A percentile compares a stretch with the other conserved stretches of the same genome.
phyloP scores from a whole-genome alignment of 1,139 yeast genomes.

The Saccharomyces hybrid region DNA sequence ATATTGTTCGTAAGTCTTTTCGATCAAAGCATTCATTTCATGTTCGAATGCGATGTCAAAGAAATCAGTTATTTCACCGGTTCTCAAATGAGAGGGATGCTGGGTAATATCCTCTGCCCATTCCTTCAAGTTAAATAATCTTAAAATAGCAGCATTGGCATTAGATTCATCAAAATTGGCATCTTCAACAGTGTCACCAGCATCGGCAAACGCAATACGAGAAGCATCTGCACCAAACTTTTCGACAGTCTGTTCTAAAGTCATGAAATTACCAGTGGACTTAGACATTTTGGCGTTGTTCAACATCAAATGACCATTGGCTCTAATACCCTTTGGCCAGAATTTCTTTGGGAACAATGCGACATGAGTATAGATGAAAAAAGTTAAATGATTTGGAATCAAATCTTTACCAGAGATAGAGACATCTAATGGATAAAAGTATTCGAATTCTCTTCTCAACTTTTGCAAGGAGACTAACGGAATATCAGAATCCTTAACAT shows the following conservation, averaged over 20 bases:
- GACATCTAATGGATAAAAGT: constrained; percentile 87
- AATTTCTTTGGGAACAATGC: constrained; percentile 82
- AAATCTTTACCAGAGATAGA: constrained; percentile 94
- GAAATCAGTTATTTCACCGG: constrained; percentile 60
- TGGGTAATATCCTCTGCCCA: constrained; percentile 79
- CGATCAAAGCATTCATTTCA: constrained; percentile 81
- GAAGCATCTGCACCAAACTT: constrained; percentile 98
- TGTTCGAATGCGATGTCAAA: constrained; percentile 87
- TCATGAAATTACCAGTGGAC: constrained; percentile 94
- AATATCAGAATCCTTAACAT: constrained; percentile 46
- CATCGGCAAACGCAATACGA: constrained; percentile 96
- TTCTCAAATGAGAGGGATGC: constrained; percentile 50
- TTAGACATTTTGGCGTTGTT: constrained; percentile 97
- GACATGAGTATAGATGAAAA: constrained; percentile 86
- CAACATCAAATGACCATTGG: constrained; percentile 89
- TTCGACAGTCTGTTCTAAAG: constrained; percentile 71
- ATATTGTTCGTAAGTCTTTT: constrained; percentile 63
- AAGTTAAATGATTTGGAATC: constrained; percentile 94
- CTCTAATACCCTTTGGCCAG: constrained; percentile 95
- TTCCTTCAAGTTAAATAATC: constrained; percentile 85
- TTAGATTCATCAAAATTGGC: constrained; percentile 95
- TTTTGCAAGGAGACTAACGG: constrained; percentile 59
- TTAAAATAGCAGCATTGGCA: constrained; percentile 94
- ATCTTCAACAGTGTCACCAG: constrained; percentile 95
- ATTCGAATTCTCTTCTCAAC: constrained; percentile 89